Evolutionary conservation across 1,284 basidiomycete genomes (phyloP).

Genomic region (Puccinia hordei): DNA sequence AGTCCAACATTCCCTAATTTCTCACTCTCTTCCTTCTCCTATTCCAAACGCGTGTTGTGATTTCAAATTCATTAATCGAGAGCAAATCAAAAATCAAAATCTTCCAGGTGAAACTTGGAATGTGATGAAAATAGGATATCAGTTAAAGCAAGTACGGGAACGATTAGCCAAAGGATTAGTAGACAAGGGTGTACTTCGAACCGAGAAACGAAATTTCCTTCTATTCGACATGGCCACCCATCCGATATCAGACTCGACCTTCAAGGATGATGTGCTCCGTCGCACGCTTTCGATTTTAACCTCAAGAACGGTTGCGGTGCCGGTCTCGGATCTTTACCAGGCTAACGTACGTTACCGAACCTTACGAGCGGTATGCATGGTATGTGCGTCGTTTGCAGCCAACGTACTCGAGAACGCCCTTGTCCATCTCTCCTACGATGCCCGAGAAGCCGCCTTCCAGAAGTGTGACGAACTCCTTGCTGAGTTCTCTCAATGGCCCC

Average conservation of each 20-base stretch:
- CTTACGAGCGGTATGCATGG: conserved; percentile 77
- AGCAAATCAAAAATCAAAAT: too few relatives aligned
- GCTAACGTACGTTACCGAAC: conserved; percentile 77
- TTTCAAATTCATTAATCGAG: neutral
- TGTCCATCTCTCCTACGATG: conserved; percentile 80
- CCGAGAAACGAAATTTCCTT: conserved; percentile 93
- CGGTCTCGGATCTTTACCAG: conserved; percentile 68
- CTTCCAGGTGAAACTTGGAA: conserved; percentile 93
- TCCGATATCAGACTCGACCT: conserved; percentile 84
- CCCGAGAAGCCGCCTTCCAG: conserved; percentile 83
- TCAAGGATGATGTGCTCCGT: conserved; percentile 78
- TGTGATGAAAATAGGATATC: conserved; percentile 96
- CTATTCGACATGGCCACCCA: conserved; percentile 99
- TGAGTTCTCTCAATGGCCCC: conserved; percentile 87
- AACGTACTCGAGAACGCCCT: conserved; percentile 94
- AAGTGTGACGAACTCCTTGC: conserved; percentile 86
- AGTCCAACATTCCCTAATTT: neutral
- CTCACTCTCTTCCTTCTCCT: conserved; percentile 19
- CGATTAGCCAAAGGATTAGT: conserved; percentile 94
- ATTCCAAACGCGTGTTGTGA: conserved; percentile 8
- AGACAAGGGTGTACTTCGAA: conserved; percentile 94
- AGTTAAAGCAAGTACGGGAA: conserved; percentile 94
- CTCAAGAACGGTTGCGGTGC: conserved; percentile 75
- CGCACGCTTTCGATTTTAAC: conserved; percentile 78
- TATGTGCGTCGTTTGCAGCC: conserved; percentile 82